A percentile compares a stretch with the other conserved stretches of the same genome.
These are phyloP conservation scores for Stromatinia cepivora DNA, from an alignment of 2,329 filamentous ascomycete genomes.

Conservation along the genomic window DNA sequence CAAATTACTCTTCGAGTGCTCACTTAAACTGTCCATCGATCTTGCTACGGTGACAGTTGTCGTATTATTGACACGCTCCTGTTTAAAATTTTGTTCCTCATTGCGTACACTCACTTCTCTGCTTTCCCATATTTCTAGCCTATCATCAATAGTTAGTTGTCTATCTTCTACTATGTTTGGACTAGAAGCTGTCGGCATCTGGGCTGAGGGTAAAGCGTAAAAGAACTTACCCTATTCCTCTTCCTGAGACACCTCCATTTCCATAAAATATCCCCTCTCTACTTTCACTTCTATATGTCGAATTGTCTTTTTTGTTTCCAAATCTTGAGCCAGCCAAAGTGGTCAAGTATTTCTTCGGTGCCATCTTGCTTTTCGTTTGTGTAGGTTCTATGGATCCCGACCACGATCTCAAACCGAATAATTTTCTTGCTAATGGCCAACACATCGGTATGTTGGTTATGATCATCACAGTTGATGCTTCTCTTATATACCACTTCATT, in stretches of 20 bases:
- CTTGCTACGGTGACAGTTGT: conserved; percentile 1
- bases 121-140: conserved; percentile 19
- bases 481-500: conserved; percentile 53
- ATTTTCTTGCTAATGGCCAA: conserved; percentile 44
- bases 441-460: conserved; percentile 55
- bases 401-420: conserved; percentile 19
- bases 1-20: not conserved
- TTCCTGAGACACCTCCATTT: not conserved
- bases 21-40: not conserved
- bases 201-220: not conserved
- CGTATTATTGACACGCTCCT: not conserved
- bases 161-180: not conserved
- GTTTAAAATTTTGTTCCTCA: not conserved
- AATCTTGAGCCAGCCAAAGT: conserved; percentile 2
- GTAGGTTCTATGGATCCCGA: not conserved
- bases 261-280: not conserved
- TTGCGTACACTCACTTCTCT: conserved; percentile 14
- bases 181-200: not conserved
- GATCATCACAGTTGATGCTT: conserved; percentile 53
- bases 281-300: conserved; percentile 6
- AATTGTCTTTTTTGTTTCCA: not conserved
- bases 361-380: not conserved
- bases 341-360: not conserved
- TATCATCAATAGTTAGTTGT: conserved; percentile 2
- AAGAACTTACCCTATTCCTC: conserved; percentile 8